Base-by-base conservation (phyloP, 495 filamentous ascomycete species). In the Tetracladium marchalianum region DNA sequence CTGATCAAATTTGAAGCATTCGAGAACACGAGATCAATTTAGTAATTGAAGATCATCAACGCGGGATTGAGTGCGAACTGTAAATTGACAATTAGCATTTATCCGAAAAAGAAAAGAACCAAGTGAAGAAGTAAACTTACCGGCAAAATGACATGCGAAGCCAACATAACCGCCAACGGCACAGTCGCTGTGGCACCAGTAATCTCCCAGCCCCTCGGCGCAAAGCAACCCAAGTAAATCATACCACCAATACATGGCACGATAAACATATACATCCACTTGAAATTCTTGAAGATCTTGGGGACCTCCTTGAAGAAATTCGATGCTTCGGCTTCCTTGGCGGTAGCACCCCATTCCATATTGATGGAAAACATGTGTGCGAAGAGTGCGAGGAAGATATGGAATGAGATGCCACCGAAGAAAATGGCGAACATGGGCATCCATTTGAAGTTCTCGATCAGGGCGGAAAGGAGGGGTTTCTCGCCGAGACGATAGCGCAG, bases 401-500 rank as follows among this genome's bases (percentile, higher is more conserved):
- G 78, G 27, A 78, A 62, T 3, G 76, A 78, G 35, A 82, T 60
- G 15, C 78, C 78, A 34, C 77, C 76, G 32, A 82, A 71, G 63
- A 79, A 82, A 51, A 80, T 62, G 31, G 67, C 65, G 50, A 82
- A 72, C 51, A 82, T 64, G 27, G 75, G 75, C 18, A 72, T 66
- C 77, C 77, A 82, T 57, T 79, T 82, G 49, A 80, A 60, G 34
- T 77, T 80, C 50, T 76, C 74, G 40, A 72, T 63, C 24, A 82
- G 65, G 52, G 43, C 35, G 8, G 36, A 19, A 19, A 56, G 34
- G 42, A 56, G 43, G 24, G 15, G 41, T 11, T 35, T 51, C 31
- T 56, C 17, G n/a, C 44, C 39, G 5, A 52, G 48, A 12, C 53
- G 48, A 15, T 48, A 40, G 12, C 44, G 49, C 11, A 56, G 24